Base-by-base conservation (phyloP, 768 basidiomycete genomes). In the Termitomyces sp. region DNA sequence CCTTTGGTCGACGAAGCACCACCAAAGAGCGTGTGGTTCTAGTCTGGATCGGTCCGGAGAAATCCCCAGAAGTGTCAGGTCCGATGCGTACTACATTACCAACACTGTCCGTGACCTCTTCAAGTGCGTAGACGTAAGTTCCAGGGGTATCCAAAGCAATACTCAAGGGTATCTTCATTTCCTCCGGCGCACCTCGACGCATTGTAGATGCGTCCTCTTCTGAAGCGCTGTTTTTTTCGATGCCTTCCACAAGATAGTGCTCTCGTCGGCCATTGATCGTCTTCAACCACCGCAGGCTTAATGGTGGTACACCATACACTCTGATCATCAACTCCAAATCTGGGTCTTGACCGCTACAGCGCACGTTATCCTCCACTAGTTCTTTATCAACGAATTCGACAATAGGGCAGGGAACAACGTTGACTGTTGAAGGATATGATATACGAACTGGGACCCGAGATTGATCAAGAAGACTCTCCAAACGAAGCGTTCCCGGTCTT, bases 341-440 rank as follows among this genome's bases (percentile, higher is more conserved):
- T 7, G 79, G 71, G 48, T 86, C 79, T 57, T 86, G 83, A 12
- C 90, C 90, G 26, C 81, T 81, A 69, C 92, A 95, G 36, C 82
- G 84, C 55, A 86, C 68, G 16, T 81, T 73, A 49, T 80, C 70
- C 32, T 72, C 66, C 9, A 70, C 54, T 35, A 64, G 60, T 42
- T 72, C 66, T 56, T 79, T 73, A 52, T 78, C 71, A 28, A 79
- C 71, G 65, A 94, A 94, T 63, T 81, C 80, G 4, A 86, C 92
- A 5, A 74, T 77, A 6, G 94, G 94, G 66, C 94, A 97, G 20
- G 93, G 90, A 13, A 87, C 90, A 45, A 96, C 75, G 0, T 82
- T 79, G 33, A 92, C 80, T 58, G 88, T 83, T 14, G 78, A 77
- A 45, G 85, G 75, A 54, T 80, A 77, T 55, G 80, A 71, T n/a